A percentile compares a stretch with the other conserved stretches of the same genome.
These are phyloP conservation scores for Cladosporium sp. DNA, from an alignment of 2,329 filamentous ascomycete genomes.

Conservation along the genomic window DNA sequence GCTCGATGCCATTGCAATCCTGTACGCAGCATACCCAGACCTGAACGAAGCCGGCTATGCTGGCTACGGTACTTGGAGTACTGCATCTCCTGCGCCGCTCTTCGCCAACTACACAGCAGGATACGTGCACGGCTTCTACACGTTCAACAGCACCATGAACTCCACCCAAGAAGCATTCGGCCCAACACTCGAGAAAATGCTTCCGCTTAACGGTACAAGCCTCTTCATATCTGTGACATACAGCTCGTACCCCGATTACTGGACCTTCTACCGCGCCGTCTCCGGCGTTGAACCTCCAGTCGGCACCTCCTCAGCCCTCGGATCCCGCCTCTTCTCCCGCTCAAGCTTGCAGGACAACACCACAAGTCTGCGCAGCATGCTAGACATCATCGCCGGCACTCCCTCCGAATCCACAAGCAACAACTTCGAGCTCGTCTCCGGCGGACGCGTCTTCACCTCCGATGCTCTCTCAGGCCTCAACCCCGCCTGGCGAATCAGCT, in stretches of 20 bases:
- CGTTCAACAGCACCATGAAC: constrained; percentile 21
- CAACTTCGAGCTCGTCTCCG: constrained; percentile 36
- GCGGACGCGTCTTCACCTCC: constrained; percentile 34
- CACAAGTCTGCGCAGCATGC: constrained; percentile 15
- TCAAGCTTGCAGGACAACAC: constrained; percentile 16
- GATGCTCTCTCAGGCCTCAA: constrained; percentile 45
- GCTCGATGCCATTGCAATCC: constrained; percentile 23
- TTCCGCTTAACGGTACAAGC: constrained; percentile 21
- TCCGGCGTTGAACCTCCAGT: constrained; percentile 19
- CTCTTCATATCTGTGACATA: constrained; percentile 28
- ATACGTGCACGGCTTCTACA: constrained; percentile 26
- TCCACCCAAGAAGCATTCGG: constrained; percentile 21
- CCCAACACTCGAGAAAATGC: constrained; percentile 18
- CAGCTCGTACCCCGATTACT: constrained; percentile 27
- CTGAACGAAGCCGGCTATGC: constrained; percentile 28
- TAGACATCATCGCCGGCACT: constrained; percentile 20
- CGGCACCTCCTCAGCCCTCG: constrained; percentile 21
- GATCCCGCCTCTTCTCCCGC: constrained; percentile 25
- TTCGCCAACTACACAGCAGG: constrained; percentile 25
- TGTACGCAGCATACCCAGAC: constrained; percentile 25
- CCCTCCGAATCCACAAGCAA: constrained; percentile 27
- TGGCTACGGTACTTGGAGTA: constrained; percentile 29
- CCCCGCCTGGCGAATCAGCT: constrained; percentile 49
- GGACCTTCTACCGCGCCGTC: constrained; percentile 23
- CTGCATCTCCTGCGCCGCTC: constrained; percentile 20